phyloP scores from a whole-genome alignment of 2,329 filamentous ascomycete species.

The Aspergillus sp. region DNA sequence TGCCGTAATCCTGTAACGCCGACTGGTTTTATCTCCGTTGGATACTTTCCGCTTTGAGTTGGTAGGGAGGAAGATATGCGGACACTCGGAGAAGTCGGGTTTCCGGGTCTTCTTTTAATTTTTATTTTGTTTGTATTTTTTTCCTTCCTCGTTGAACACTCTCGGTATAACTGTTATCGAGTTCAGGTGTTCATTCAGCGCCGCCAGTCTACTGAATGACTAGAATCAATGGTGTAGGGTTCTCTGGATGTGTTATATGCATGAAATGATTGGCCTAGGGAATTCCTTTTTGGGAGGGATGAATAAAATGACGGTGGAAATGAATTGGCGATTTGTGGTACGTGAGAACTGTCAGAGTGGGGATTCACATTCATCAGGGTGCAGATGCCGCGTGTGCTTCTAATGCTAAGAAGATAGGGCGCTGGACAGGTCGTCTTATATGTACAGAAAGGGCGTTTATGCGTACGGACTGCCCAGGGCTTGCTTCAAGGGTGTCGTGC shows the following conservation, averaged over 20 bases:
- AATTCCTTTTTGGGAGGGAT: not conserved
- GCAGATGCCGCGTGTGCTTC: conserved; percentile 20
- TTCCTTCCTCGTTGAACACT: no score
- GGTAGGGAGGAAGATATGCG: not conserved
- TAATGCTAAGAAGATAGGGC: conserved; percentile 3
- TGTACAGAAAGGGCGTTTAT: not conserved
- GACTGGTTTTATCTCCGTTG: conserved; percentile 12
- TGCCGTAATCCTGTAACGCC: conserved; percentile 23
- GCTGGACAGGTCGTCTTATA: conserved; percentile 9
- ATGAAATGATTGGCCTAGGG: conserved; percentile 1
- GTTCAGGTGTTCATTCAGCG: not conserved
- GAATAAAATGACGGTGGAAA: not conserved
- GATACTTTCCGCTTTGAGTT: conserved; percentile 10
- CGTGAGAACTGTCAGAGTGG: conserved; percentile 15
- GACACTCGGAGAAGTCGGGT: not conserved
- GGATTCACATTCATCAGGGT: conserved; percentile 15
- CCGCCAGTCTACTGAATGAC: not conserved
- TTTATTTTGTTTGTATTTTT: not conserved
- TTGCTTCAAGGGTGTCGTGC: not conserved
- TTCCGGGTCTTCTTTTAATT: not conserved
- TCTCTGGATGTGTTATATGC: not conserved
- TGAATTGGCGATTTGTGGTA: not conserved
- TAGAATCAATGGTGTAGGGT: not conserved
- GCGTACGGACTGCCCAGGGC: not conserved
- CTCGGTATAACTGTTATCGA: not conserved